Evolutionary conservation across 2,329 filamentous ascomycete genomes (phyloP).

Genomic region (Bretziella fagacearum): DNA sequence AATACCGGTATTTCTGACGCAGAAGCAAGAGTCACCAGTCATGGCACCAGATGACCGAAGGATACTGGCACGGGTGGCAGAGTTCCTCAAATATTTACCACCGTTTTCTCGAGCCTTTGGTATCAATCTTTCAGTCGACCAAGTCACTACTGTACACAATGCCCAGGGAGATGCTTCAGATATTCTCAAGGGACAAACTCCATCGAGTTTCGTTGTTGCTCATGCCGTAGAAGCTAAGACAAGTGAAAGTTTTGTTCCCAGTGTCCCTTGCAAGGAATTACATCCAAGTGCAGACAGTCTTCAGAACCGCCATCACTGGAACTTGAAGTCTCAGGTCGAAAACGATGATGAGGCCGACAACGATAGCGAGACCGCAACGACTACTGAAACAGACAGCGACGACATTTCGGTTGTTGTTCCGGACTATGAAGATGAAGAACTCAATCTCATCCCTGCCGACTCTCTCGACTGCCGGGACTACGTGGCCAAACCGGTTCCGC

Average conservation of each 20-base stretch:
- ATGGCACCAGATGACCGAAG: background rate
- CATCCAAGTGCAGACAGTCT: constrained; percentile 2
- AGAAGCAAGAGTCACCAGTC: background rate
- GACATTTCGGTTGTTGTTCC: background rate
- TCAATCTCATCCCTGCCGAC: background rate
- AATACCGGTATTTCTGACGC: background rate
- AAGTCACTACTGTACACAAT: constrained; percentile 1
- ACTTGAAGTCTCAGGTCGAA: constrained; percentile 4
- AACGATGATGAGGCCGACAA: background rate
- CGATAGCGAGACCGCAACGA: background rate
- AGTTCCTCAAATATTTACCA: background rate
- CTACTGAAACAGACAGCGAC: too few relatives aligned
- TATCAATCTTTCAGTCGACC: background rate
- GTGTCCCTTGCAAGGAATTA: background rate
- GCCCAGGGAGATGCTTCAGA: constrained; percentile 9
- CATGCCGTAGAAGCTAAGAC: background rate
- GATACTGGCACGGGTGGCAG: background rate
- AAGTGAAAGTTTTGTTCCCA: constrained; percentile 6
- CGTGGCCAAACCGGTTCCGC: background rate
- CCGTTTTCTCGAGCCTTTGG: background rate
- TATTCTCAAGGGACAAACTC: constrained; percentile 4
- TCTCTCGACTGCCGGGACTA: background rate
- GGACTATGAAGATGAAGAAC: constrained; percentile 4
- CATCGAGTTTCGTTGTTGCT: constrained; percentile 9
- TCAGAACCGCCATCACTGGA: constrained; percentile 8